A percentile compares a stretch with the other conserved stretches of the same genome.
These are phyloP conservation scores for Lanzia echinophila DNA, from an alignment of 2,329 filamentous ascomycete species.

Conservation along the genomic window DNA sequence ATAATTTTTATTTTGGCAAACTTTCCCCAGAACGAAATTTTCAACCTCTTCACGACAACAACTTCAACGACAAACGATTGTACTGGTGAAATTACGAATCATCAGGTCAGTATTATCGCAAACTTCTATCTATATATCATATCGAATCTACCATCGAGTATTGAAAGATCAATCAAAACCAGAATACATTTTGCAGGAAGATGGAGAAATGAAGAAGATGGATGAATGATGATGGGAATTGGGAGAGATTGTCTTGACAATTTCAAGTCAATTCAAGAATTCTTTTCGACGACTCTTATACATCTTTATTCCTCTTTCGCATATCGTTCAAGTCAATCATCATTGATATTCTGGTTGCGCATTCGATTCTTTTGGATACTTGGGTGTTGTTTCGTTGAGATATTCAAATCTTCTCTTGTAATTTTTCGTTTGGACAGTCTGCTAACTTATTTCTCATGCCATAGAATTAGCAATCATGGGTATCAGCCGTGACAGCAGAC, in stretches of 20 bases:
- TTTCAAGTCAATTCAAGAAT: background rate
- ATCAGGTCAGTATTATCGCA: slow-evolving; percentile 39
- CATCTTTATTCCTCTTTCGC: slow-evolving; percentile 1
- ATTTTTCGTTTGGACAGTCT: background rate
- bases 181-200: background rate
- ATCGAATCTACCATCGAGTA: background rate
- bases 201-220: background rate
- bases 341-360: slow-evolving; percentile 1
- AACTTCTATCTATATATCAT: slow-evolving; percentile 3
- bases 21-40: background rate
- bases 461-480: slow-evolving; percentile 80
- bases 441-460: slow-evolving; percentile 29
- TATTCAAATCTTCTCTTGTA: too few relatives aligned
- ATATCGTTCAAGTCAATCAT: background rate
- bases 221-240: background rate
- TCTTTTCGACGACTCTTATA: slow-evolving; percentile 2
- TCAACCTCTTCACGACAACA: slow-evolving; percentile 8
- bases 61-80: slow-evolving; percentile 33
- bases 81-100: slow-evolving; percentile 41
- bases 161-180: background rate
- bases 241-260: background rate
- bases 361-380: background rate
- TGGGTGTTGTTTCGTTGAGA: too few relatives aligned
- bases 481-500: slow-evolving; percentile 99
- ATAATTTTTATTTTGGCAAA: slow-evolving; percentile 7